Percentiles rank a stretch among this genome's conserved stretches.
Evolutionary conservation across 1,284 basidiomycete species (phyloP).

Genomic region (Termitomyces sp.): DNA sequence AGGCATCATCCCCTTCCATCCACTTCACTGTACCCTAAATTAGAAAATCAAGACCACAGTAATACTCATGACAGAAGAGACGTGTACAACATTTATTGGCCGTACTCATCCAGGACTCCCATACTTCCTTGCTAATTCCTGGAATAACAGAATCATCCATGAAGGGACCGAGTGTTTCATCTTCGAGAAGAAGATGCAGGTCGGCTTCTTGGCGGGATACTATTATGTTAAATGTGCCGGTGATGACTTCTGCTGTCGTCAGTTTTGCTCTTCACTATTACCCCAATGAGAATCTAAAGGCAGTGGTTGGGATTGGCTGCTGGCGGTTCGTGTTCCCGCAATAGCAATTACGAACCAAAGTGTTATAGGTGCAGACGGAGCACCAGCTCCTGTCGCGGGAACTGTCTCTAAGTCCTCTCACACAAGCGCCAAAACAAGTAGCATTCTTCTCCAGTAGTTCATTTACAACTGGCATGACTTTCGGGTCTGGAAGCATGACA

Average conservation of each 20-base stretch:
- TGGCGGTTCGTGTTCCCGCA: conserved; percentile 11
- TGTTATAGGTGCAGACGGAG: background rate
- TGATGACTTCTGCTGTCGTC: conserved; percentile 20
- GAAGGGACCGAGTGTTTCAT: too few relatives aligned
- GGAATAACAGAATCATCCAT: too few relatives aligned
- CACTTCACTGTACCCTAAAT: too few relatives aligned
- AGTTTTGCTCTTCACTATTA: background rate
- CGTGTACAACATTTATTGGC: too few relatives aligned
- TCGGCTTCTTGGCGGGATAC: too few relatives aligned
- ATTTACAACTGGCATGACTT: background rate
- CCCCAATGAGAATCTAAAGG: background rate
- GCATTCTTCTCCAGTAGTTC: too few relatives aligned
- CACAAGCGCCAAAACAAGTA: background rate
- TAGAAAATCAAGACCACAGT: too few relatives aligned
- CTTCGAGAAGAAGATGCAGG: too few relatives aligned
- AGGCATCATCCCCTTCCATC: too few relatives aligned
- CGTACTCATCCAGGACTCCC: too few relatives aligned
- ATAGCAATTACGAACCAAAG: background rate
- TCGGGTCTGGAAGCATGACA: background rate
- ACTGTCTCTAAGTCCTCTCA: background rate
- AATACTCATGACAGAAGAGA: too few relatives aligned
- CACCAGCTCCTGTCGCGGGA: background rate
- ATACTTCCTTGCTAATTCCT: too few relatives aligned
- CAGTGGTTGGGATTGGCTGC: conserved; percentile 1
- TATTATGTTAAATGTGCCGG: conserved; percentile 14